These are phyloP conservation scores for Hypholoma fasciculare DNA, from an alignment of 768 basidiomycete genomes.

Conservation along the genomic window DNA sequence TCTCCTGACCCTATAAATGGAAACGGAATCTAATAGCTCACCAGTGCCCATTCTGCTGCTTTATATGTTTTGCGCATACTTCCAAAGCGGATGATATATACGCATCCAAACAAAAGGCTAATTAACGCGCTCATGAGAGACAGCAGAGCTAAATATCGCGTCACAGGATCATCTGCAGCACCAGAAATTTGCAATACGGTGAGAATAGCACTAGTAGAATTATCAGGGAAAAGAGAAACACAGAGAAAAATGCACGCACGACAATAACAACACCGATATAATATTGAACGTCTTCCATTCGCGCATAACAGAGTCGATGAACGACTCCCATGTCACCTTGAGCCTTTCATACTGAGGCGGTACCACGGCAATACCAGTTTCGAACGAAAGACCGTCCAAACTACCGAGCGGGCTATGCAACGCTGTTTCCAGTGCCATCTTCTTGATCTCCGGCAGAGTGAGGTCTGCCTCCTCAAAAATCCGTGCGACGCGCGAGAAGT, in stretches of 20 bases:
- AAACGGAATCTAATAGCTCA: conserved; percentile 18
- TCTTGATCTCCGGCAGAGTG: conserved; percentile 52
- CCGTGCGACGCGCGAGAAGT: conserved; percentile 64
- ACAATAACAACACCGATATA: conserved; percentile 31
- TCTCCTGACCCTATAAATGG: too few species aligned
- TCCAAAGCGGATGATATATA: conserved; percentile 64
- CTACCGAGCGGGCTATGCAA: background rate
- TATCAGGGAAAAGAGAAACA: too few species aligned
- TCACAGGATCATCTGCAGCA: conserved; percentile 52
- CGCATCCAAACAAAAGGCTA: conserved; percentile 63
- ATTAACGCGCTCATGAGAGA: conserved; percentile 60
- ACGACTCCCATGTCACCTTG: conserved; percentile 26
- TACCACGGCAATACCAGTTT: conserved; percentile 4
- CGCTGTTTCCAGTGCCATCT: conserved; percentile 29
- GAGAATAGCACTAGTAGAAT: conserved; percentile 34
- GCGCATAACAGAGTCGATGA: conserved; percentile 27
- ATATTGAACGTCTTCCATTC: conserved; percentile 40
- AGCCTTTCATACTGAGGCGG: conserved; percentile 19
- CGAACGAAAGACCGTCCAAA: background rate
- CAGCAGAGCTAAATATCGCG: conserved; percentile 54
- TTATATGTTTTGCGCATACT: conserved; percentile 65
- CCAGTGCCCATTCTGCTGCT: conserved; percentile 65
- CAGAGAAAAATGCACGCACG: too few species aligned
- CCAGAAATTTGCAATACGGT: conserved; percentile 33
- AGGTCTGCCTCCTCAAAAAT: conserved; percentile 68